A percentile compares a stretch with the other conserved stretches of the same genome.
Conservation (phyloP, 2,329 filamentous ascomycete species). For the Boeremia exigua region DNA sequence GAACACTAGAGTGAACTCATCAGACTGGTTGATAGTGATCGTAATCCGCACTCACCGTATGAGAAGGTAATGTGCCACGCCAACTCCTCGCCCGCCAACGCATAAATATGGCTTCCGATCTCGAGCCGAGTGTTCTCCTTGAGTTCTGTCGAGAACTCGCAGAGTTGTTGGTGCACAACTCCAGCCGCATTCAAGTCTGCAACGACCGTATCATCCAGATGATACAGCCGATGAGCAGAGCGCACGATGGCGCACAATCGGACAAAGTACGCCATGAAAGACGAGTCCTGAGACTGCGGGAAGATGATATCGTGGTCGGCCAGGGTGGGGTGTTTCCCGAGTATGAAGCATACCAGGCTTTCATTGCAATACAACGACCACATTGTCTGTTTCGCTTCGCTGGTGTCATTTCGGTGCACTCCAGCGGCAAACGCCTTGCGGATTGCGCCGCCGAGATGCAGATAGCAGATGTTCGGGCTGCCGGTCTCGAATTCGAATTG, state of each 20-base stretch:
- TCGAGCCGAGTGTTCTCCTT: background rate
- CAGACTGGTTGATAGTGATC: background rate
- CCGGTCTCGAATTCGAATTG: conserved; percentile 15
- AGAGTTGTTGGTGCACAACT: background rate
- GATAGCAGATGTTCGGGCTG: conserved; percentile 14
- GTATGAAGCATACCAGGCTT: conserved; percentile 2
- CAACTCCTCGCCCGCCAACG: conserved; percentile 7
- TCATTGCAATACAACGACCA: conserved; percentile 12
- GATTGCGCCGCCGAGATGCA: conserved; percentile 15
- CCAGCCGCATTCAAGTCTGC: conserved; percentile 4
- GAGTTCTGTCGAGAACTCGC: background rate
- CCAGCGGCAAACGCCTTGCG: conserved; percentile 17
- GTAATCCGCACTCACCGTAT: background rate
- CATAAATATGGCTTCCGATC: conserved; percentile 7
- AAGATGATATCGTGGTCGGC: background rate
- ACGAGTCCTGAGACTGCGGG: background rate
- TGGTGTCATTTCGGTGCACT: conserved; percentile 2
- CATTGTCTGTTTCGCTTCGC: conserved; percentile 6
- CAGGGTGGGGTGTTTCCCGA: conserved; percentile 5
- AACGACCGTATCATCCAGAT: conserved; percentile 1
- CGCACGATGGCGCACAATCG: conserved; percentile 10
- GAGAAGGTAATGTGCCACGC: conserved; percentile 14
- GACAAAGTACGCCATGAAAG: conserved; percentile 2
- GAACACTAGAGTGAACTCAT: background rate
- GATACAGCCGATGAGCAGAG: conserved; percentile 7